These are phyloP conservation scores for Rhododendron simsii DNA, from an alignment of 148 eudicot genomes.

Conservation along the genomic window DNA sequence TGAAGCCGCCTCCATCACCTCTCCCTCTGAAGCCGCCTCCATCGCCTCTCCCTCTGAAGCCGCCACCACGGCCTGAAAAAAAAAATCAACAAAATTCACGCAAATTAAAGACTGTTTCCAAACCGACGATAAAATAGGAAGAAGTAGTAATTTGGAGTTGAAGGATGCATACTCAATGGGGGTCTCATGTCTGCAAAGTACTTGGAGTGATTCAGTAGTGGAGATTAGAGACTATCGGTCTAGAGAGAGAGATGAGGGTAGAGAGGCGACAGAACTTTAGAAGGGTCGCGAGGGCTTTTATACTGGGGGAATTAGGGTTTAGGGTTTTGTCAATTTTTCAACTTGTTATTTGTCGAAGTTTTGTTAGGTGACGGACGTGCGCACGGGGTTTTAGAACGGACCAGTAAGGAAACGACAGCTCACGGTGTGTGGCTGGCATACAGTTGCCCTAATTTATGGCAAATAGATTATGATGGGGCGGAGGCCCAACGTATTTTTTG, in stretches of 20 bases:
- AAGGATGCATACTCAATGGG: neutral
- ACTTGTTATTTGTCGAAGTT: no score
- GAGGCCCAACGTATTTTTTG: neutral
- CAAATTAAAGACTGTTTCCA: neutral
- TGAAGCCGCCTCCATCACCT: slow-evolving; percentile 39
- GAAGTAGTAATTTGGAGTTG: neutral
- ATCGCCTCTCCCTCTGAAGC: slow-evolving; percentile 42
- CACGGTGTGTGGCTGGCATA: no score
- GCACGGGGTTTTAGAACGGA: no score
- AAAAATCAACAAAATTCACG: neutral
- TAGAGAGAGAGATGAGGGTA: neutral
- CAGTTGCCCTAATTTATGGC: no score
- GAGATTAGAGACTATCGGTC: neutral
- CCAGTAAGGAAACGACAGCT: no score
- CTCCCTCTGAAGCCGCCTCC: slow-evolving; percentile 42
- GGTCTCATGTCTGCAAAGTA: neutral
- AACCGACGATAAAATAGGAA: neutral
- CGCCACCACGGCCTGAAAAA: slow-evolving; percentile 25
- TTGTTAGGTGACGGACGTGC: no score
- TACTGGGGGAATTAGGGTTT: neutral
- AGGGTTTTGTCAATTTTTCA: neutral
- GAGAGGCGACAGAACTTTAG: neutral
- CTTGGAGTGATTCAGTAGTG: neutral
- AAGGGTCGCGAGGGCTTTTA: neutral
- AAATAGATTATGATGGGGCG: neutral